Conservation (phyloP, 176 grass and related monocot species). For the Otatea glauca region DNA sequence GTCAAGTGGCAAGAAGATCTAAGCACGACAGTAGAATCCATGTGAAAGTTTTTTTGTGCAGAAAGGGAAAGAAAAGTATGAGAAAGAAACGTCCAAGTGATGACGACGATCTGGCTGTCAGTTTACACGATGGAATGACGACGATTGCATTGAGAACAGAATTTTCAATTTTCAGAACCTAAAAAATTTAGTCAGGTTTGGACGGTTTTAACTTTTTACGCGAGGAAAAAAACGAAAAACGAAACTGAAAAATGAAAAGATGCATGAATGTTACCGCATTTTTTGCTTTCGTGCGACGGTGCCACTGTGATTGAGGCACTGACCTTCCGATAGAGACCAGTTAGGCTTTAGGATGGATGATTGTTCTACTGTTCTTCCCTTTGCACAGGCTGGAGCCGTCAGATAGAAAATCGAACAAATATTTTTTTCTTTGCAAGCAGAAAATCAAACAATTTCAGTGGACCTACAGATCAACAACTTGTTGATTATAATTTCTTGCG, state of each 20-base stretch:
- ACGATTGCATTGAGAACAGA: not conserved
- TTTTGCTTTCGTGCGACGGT: constrained; percentile 11
- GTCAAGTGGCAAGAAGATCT: not conserved
- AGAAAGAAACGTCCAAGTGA: not conserved
- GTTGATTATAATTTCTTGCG: too few species aligned
- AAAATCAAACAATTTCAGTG: too few species aligned
- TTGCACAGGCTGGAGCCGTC: not conserved
- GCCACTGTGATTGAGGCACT: not conserved
- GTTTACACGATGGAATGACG: not conserved
- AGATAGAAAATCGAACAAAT: too few species aligned
- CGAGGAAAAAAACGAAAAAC: not conserved
- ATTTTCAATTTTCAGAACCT: not conserved
- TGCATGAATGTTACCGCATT: constrained; percentile 35
- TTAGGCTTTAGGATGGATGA: too few species aligned
- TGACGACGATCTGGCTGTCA: not conserved
- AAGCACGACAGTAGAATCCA: not conserved
- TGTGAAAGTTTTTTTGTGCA: not conserved
- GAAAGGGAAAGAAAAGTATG: not conserved
- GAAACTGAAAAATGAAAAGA: not conserved
- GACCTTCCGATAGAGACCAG: not conserved
- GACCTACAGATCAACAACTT: not conserved
- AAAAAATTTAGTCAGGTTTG: constrained; percentile 21
- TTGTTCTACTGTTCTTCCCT: not conserved
- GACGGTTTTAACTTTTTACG: constrained; percentile 18
- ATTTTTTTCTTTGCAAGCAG: too few species aligned